Evolutionary conservation across 441 rosid species (phyloP), one percentile per base, ranked within the genome.

Genomic region (Croton setiger): DNA sequence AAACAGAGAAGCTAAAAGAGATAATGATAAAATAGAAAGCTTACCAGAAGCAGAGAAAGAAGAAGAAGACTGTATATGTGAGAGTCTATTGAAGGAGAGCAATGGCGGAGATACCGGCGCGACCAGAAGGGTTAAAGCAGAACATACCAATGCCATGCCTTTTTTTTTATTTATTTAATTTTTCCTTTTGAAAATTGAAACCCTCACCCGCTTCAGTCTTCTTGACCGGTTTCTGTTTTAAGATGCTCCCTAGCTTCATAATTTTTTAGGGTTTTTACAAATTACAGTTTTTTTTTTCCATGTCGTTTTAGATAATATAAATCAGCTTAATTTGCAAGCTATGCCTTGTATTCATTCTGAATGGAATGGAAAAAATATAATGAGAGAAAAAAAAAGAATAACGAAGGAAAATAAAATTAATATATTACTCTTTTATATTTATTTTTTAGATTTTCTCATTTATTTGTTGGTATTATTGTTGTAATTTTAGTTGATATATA

Each of bases 71-170:
- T 72, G 62, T 18, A 77, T 55, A 41, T 8, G 80, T 67, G 75
- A 81, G 53, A 74, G 75, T 43, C 79, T 82, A 79, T 45, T 72
- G 77, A 86, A 65, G 64, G 82, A 68, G 70, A 78, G 71, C 33
- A 73, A 71, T 7, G 80, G 76, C 17, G 81, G 39, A 63, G 85
- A 72, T 45, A 76, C 82, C 84, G 90, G 81, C 81, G 82, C 68
- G 9, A 75, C 75, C 4, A 67, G 60, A 11, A 78, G 66, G 14
- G 75, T 57, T 27, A 76, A 52, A 57, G 79, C 65, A 36, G 78
- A 72, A 5, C 78, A 75, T 60, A 77, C 53, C 86, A 82, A 75
- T 60, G 75, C 53, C 86, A 82, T 85, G 33, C 43, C 71, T 56
- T 27, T 5, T 12, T 56, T 23, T 23, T 13, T 4, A 27, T 27